phyloP scores from a whole-genome alignment of 2,329 filamentous ascomycete genomes.

The Thelonectria olida region DNA sequence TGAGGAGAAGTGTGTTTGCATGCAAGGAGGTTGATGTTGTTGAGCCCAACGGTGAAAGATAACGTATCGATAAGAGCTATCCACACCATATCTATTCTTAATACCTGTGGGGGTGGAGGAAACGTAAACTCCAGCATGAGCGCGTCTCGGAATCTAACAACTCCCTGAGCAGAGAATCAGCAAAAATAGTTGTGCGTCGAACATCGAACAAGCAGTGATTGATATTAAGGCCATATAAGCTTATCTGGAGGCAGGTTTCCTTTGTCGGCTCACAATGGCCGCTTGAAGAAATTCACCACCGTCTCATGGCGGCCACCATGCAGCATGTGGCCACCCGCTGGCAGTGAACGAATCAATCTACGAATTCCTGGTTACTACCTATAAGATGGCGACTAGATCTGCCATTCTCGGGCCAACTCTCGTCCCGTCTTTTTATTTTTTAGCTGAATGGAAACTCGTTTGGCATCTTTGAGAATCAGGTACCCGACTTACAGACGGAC shows the following conservation, averaged over 20 bases:
- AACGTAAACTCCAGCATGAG: too few species aligned
- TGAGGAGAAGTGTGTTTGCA: neutral
- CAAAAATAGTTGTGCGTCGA: too few species aligned
- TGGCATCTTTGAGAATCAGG: neutral
- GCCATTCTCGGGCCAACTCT: constrained; percentile 8
- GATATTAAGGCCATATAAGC: too few species aligned
- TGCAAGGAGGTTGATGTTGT: neutral
- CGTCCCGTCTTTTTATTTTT: neutral
- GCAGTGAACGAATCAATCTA: neutral
- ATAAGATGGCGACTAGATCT: neutral
- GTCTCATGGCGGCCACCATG: constrained; percentile 5
- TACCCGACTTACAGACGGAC: too few species aligned
- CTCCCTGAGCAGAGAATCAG: neutral
- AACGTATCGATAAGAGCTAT: neutral
- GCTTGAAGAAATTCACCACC: neutral
- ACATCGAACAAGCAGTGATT: too few species aligned
- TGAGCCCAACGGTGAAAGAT: neutral
- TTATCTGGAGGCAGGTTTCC: too few species aligned
- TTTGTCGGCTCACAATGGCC: neutral
- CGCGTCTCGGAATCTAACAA: too few species aligned
- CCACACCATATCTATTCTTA: neutral
- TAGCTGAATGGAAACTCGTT: neutral
- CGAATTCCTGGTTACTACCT: too few species aligned
- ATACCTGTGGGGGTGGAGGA: too few species aligned
- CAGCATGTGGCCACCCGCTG: neutral